phyloP scores from a whole-genome alignment of 768 basidiomycete genomes.

The Bullera alba region DNA sequence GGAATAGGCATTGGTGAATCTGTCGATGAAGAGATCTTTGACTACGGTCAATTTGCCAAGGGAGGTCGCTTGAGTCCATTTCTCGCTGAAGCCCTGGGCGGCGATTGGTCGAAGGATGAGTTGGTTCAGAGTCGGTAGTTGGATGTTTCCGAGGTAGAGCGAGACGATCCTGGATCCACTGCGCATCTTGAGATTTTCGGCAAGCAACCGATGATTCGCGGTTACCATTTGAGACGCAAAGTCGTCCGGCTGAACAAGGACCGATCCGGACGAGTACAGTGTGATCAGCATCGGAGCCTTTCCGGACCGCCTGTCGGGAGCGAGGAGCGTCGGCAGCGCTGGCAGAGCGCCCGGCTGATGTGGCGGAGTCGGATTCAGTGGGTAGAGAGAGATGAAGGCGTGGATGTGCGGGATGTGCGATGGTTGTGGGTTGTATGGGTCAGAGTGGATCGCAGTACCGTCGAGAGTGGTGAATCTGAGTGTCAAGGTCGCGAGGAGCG shows the following conservation, averaged over 20 bases:
- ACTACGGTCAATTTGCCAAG: constrained; percentile 14
- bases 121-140: constrained; percentile 16
- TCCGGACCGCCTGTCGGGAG: constrained; percentile 13
- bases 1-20: constrained; percentile 11
- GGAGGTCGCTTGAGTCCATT: constrained; percentile 3
- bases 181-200: constrained; percentile 30
- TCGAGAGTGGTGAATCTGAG: constrained; percentile 33
- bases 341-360: constrained; percentile 34
- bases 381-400: constrained; percentile 42
- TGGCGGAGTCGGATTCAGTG: constrained; percentile 36
- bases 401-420: constrained; percentile 34
- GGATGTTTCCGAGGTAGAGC: constrained; percentile 37
- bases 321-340: constrained; percentile 36
- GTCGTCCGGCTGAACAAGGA: constrained; percentile 27
- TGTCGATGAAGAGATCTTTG: constrained; percentile 20
- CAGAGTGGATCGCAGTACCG: constrained; percentile 8
- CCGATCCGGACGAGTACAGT: constrained; percentile 32
- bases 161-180: constrained; percentile 21
- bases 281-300: constrained; percentile 30
- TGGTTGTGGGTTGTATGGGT: constrained; percentile 39
- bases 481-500: constrained; percentile 38
- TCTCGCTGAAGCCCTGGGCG: constrained; percentile 11
- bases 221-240: constrained; percentile 39
- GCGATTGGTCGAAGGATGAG: constrained; percentile 15
- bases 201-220: constrained; percentile 25